Conservation (phyloP, 345 rosid genomes). For the Eucalyptus cladocalyx region DNA sequence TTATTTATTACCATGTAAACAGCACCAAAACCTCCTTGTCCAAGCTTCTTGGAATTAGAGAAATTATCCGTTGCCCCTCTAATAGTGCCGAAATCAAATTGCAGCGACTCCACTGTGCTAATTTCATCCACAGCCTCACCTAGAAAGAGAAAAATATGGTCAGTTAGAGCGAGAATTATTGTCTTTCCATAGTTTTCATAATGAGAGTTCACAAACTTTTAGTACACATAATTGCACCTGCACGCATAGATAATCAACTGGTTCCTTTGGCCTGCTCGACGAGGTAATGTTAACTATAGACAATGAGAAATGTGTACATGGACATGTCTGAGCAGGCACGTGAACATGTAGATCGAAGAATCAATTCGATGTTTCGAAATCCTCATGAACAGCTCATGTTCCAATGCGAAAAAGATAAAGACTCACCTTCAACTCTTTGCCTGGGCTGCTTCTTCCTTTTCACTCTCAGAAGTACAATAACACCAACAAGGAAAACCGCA, state of each 20-base stretch:
- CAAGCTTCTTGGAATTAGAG: slow-evolving; percentile 9
- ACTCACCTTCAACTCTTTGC: neutral
- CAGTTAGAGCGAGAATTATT: neutral
- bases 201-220: neutral
- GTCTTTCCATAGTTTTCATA: neutral
- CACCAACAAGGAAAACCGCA: no score
- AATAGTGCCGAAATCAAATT: neutral
- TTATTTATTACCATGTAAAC: neutral
- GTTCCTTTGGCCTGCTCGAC: no score
- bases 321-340: no score
- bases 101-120: neutral
- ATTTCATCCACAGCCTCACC: neutral
- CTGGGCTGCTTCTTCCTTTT: neutral
- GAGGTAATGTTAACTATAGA: no score
- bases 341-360: no score
- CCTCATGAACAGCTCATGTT: neutral
- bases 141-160: neutral
- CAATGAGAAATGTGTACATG: no score
- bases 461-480: neutral
- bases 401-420: neutral
- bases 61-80: slow-evolving; percentile 4
- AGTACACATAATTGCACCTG: no score
- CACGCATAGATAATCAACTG: no score
- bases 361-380: no score
- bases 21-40: slow-evolving; percentile 9